phyloP scores from a whole-genome alignment of 2,329 filamentous ascomycete genomes.

The Escovopsis sp. region DNA sequence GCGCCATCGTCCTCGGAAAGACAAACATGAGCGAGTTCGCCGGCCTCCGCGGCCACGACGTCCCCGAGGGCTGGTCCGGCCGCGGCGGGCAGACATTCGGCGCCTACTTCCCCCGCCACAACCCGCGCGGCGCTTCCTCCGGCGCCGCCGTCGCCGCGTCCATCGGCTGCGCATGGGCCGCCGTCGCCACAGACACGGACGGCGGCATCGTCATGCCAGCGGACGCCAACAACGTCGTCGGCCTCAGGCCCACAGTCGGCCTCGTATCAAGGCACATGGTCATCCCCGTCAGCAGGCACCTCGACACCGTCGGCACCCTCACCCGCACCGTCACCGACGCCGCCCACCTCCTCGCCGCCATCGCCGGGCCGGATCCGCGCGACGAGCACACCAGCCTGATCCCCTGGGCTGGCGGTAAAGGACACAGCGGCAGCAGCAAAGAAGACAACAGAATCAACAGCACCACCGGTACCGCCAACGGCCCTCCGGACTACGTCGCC shows the following conservation, averaged over 20 bases:
- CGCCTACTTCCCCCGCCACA: constrained; percentile 44
- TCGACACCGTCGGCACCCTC: constrained; percentile 53
- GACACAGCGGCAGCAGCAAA: too few species aligned
- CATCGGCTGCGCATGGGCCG: constrained; percentile 41
- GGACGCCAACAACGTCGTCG: constrained; percentile 43
- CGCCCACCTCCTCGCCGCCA: constrained; percentile 44
- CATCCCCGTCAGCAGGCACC: constrained; percentile 48
- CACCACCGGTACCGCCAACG: too few species aligned
- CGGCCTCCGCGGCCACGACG: constrained; percentile 38
- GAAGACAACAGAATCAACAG: too few species aligned
- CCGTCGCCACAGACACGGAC: constrained; percentile 40
- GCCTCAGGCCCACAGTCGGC: constrained; percentile 54
- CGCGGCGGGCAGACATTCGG: constrained; percentile 45
- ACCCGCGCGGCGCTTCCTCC: constrained; percentile 44
- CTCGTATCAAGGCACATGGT: constrained; percentile 48
- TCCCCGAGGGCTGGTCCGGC: constrained; percentile 47
- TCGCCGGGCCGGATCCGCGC: constrained; percentile 41
- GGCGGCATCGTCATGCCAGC: constrained; percentile 45
- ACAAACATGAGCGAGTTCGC: constrained; percentile 49
- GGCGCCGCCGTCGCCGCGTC: constrained; percentile 45
- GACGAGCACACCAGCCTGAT: constrained; percentile 51
- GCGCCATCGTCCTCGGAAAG: constrained; percentile 52
- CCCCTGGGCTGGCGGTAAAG: constrained; percentile 20
- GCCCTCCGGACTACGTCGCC: constrained; percentile 41
- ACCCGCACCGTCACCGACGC: constrained; percentile 52